These are phyloP conservation scores for Teratosphaeria zuluensis DNA, from an alignment of 2,329 filamentous ascomycete species.

Conservation along the genomic window DNA sequence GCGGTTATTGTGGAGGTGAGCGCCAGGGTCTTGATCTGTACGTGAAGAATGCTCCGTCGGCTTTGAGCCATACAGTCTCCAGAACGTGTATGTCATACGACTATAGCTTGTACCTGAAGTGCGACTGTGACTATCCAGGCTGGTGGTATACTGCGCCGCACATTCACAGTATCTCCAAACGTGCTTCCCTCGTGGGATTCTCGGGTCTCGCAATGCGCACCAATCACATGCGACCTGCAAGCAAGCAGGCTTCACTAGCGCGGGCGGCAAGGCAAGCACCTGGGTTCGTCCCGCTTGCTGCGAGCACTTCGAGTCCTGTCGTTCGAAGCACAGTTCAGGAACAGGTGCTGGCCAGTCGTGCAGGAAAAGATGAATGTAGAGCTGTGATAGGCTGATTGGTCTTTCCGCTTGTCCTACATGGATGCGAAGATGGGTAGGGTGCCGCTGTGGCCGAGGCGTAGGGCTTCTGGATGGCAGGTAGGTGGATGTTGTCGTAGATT, in stretches of 20 bases:
- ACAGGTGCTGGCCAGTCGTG: background rate
- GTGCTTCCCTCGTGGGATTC: background rate
- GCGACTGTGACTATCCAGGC: background rate
- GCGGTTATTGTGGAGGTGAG: background rate
- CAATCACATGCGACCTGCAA: constrained; percentile 3
- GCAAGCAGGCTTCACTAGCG: constrained; percentile 4
- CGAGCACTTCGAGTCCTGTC: background rate
- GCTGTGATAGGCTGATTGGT: background rate
- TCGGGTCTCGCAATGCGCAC: constrained; percentile 1
- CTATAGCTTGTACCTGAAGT: background rate
- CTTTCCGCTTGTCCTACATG: background rate
- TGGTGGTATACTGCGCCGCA: background rate
- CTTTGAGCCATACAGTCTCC: too few relatives aligned
- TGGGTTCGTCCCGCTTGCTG: background rate
- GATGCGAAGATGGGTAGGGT: background rate
- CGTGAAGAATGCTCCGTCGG: background rate
- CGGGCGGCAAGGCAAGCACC: constrained; percentile 6
- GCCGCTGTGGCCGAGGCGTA: background rate
- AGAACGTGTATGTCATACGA: background rate
- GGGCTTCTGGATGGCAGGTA: background rate
- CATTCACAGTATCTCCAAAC: background rate
- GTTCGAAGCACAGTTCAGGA: background rate
- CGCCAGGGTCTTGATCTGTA: background rate
- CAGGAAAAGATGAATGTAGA: background rate
- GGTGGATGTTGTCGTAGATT: background rate